Conservation (phyloP, 495 filamentous ascomycete species). For the Aspergillus bridgeri region DNA sequence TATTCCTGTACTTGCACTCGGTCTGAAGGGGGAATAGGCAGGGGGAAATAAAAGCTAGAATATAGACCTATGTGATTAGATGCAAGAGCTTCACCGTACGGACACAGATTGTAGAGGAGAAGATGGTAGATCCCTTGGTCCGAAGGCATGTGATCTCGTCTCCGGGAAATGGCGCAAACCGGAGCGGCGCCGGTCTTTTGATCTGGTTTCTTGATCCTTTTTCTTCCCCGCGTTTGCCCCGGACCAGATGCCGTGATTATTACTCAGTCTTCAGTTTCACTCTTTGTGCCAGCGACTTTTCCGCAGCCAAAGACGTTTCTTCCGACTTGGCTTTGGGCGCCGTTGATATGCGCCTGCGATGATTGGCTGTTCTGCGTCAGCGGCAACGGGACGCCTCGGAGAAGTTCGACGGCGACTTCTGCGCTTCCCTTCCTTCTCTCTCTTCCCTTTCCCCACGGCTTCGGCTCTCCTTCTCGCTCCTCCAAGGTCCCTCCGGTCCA, state of each 20-base stretch:
- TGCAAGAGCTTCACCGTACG: neutral
- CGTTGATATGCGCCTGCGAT: constrained; percentile 12
- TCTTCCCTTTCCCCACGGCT: too few relatives aligned
- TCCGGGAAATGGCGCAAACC: neutral
- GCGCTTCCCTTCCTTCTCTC: neutral
- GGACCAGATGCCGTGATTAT: neutral
- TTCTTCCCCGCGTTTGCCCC: neutral
- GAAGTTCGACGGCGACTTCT: constrained; percentile 2
- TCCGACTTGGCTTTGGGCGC: neutral
- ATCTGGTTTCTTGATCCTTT: neutral
- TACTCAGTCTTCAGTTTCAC: too few relatives aligned
- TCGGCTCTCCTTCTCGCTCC: neutral
- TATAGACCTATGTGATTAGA: constrained; percentile 16
- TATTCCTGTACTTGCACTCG: neutral
- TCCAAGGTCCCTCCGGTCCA: neutral
- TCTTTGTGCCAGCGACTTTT: too few relatives aligned
- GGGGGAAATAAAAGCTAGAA: constrained; percentile 21
- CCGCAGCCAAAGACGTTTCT: constrained; percentile 15
- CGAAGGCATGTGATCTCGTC: neutral
- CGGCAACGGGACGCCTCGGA: constrained; percentile 22
- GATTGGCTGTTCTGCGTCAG: constrained; percentile 14
- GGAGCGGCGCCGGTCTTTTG: neutral
- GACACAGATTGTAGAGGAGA: neutral
- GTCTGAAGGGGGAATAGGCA: neutral
- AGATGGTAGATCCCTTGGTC: neutral